phyloP scores from a whole-genome alignment of 2,329 filamentous ascomycete species.

The Penicillium sp. region DNA sequence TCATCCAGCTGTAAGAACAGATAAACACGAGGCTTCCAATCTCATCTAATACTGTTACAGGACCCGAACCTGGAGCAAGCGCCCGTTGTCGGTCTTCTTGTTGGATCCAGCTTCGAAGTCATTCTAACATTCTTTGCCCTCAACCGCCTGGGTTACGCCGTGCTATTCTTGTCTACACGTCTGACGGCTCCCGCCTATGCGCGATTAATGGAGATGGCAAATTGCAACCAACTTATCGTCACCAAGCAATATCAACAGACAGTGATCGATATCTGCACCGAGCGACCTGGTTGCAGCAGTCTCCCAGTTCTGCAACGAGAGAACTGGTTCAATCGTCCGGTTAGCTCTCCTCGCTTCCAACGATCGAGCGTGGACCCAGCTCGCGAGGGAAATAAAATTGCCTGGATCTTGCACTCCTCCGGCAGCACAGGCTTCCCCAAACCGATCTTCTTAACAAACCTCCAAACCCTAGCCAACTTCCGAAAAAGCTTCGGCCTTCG shows the following conservation, averaged over 20 bases:
- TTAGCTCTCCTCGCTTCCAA: conserved; percentile 4
- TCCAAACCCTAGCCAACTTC: conserved; percentile 47
- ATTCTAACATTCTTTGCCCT: conserved; percentile 53
- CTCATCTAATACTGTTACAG: conserved; percentile 1
- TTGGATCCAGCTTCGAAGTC: conserved; percentile 52
- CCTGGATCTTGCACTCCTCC: conserved; percentile 46
- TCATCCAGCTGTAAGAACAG: conserved; percentile 12
- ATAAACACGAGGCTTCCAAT: background rate
- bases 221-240: conserved; percentile 28
- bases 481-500: conserved; percentile 42
- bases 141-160: conserved; percentile 52
- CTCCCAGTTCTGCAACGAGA: conserved; percentile 18
- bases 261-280: conserved; percentile 12
- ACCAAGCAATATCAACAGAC: conserved; percentile 19
- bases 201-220: conserved; percentile 42
- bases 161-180: conserved; percentile 52
- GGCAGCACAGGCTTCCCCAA: conserved; percentile 60
- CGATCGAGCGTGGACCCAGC: conserved; percentile 17
- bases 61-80: conserved; percentile 30
- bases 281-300: conserved; percentile 19
- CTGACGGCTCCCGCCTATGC: conserved; percentile 50
- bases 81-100: conserved; percentile 49
- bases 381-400: conserved; percentile 33
- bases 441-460: conserved; percentile 55
- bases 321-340: conserved; percentile 20